Base-by-base conservation (phyloP, 225 moss, liverwort and hornwort species). In the Neckera pumila region DNA sequence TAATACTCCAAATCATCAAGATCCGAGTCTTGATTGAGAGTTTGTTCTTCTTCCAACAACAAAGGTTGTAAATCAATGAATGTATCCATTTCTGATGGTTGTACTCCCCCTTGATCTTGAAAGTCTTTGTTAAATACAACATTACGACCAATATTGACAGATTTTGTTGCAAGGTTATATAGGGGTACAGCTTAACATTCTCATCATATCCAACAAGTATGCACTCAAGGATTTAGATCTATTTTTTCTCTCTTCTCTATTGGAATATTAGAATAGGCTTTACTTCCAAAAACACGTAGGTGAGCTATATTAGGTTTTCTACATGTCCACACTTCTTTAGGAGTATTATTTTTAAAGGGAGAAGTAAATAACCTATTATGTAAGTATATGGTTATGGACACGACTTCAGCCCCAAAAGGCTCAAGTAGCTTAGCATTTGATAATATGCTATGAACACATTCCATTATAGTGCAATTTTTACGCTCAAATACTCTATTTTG, bases 81-180 rank as follows among this genome's bases (percentile, higher is more conserved):
- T 20, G 1, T 31, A 21, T 3, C 5, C 1, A 5, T 0, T 76
- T 3, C 4, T 3, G 10, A 40, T 75, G 5, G 1, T 7, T 12
- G 51, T 30, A 19, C 21, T 49, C 33, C 51, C 22, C 4, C 10
- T 76, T 33, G 22, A 76, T 76, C 2, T 14, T 13, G 53, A 22
- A 28, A 28, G 28, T 73, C 45, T 73, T 45, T 28, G 28, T 73
- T 28, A 73, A 73, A 73, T 4, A 27, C 34, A 9, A 27, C 43
- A 72, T 72, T 43, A 2, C 2, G 1, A 72, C 27, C 43, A 72
- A 72, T 72, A 28, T 28, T 28, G 28, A 73, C 3, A 73, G 0
- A 27, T 45, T 73, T 73, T 73, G 17, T 43, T 1, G 16, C 5
- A 43, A 1, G 10, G 5, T 43, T 72, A 16, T 16, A 72, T 2